Evolutionary conservation across 2,329 filamentous ascomycete genomes (phyloP).

Genomic region (Aureobasidium sp.): DNA sequence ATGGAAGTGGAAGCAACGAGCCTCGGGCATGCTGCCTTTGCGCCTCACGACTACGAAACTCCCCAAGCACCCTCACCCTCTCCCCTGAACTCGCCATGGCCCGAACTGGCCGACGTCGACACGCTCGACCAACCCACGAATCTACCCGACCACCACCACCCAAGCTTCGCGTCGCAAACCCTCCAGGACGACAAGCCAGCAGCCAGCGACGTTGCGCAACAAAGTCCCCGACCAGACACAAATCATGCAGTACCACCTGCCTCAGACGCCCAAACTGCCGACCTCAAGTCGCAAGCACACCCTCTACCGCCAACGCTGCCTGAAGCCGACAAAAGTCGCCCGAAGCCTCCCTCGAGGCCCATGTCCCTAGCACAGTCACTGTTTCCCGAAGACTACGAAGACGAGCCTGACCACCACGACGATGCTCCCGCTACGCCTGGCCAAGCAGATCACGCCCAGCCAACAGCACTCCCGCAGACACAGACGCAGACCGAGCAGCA

Average conservation of each 20-base stretch:
- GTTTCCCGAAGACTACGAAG: constrained; percentile 7
- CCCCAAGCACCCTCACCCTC: constrained; percentile 13
- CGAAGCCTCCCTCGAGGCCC: background rate
- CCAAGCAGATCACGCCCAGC: background rate
- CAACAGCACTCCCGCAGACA: background rate
- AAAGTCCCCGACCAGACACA: background rate
- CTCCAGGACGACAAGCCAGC: background rate
- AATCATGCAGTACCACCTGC: constrained; percentile 10
- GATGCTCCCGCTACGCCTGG: background rate
- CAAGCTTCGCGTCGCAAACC: background rate
- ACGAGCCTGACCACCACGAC: background rate
- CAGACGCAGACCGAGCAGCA: constrained; percentile 13
- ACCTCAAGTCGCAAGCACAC: background rate
- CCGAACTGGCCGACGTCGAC: background rate
- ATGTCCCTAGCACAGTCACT: constrained; percentile 12
- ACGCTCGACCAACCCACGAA: background rate
- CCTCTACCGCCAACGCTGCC: background rate
- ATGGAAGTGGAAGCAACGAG: constrained; percentile 17
- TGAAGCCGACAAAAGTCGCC: background rate
- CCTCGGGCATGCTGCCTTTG: constrained; percentile 13
- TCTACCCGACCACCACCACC: background rate
- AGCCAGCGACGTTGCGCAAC: constrained; percentile 1
- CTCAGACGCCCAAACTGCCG: background rate
- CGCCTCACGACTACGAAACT: constrained; percentile 6
- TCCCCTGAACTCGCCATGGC: constrained; percentile 11